Conservation (phyloP, 2,329 filamentous ascomycete species). For the Tolypocladium capitatum region DNA sequence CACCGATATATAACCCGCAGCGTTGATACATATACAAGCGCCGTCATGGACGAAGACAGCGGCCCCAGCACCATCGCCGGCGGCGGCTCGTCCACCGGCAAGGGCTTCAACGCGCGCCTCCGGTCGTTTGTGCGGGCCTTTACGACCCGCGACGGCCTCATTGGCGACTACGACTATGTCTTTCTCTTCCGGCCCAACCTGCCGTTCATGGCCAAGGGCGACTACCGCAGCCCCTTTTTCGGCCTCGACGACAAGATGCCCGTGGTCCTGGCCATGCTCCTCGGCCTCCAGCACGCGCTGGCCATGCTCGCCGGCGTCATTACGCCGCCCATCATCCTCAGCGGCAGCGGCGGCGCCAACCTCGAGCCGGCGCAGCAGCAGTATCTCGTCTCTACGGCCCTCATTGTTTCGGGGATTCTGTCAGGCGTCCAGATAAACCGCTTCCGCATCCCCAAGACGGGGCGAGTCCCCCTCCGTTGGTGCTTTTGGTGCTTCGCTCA, state of each 20-base stretch:
- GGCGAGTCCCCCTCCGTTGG: constrained; percentile 25
- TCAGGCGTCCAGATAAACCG: constrained; percentile 66
- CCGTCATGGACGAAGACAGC: constrained; percentile 43
- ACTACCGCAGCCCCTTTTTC: constrained; percentile 56
- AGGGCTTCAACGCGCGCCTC: constrained; percentile 10
- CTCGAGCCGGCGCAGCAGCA: constrained; percentile 47
- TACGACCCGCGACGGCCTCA: constrained; percentile 53
- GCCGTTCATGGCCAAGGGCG: constrained; percentile 59
- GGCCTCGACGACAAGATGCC: constrained; percentile 72
- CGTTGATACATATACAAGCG: no score
- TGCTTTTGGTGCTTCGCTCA: no score
- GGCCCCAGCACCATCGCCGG: constrained; percentile 36
- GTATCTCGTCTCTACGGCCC: constrained; percentile 65
- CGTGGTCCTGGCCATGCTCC: constrained; percentile 56
- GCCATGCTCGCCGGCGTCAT: constrained; percentile 68
- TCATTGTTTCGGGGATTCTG: constrained; percentile 67
- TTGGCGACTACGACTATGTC: constrained; percentile 81
- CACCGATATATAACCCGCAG: no score
- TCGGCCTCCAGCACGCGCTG: constrained; percentile 68
- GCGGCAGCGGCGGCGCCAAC: constrained; percentile 48
- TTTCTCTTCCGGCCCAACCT: constrained; percentile 75
- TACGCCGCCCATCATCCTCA: constrained; percentile 63
- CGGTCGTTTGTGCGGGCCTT: constrained; percentile 24
- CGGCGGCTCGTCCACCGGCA: constrained; percentile 18
- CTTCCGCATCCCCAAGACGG: constrained; percentile 57